Conservation (phyloP, 225 moss, liverwort and hornwort species). For the Neckera pumila region DNA sequence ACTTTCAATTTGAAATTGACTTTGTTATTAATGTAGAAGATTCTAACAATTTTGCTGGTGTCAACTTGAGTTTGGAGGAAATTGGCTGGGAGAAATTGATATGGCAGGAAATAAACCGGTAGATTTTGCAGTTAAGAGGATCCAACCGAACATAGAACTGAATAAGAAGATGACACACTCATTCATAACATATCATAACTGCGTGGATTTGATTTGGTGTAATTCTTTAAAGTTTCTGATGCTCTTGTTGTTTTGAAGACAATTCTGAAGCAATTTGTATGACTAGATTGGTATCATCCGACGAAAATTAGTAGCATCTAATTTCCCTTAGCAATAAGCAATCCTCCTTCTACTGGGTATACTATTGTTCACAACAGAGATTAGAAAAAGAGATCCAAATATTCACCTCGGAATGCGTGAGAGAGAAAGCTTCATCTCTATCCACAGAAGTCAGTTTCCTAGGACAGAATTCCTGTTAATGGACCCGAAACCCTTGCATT, state of each 20-base stretch:
- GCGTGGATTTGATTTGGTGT: too few relatives aligned
- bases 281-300: not conserved
- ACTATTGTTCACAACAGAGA: not conserved
- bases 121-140: too few relatives aligned
- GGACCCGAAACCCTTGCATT: too few relatives aligned
- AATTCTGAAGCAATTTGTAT: not conserved
- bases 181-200: too few relatives aligned
- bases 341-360: not conserved
- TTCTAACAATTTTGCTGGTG: not conserved
- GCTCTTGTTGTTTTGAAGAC: not conserved
- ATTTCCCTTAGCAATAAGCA: not conserved
- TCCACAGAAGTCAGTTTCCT: not conserved
- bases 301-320: not conserved
- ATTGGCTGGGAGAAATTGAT: too few relatives aligned
- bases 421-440: not conserved
- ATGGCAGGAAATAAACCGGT: too few relatives aligned
- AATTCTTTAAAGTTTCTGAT: not conserved
- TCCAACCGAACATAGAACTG: too few relatives aligned
- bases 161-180: too few relatives aligned
- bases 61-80: not conserved
- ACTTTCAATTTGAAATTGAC: not conserved
- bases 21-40: too few relatives aligned
- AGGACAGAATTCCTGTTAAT: not conserved
- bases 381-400: not conserved
- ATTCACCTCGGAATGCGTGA: not conserved